These are phyloP conservation scores for Plantago ovata DNA, from an alignment of 257 asterid genomes.

Conservation along the genomic window DNA sequence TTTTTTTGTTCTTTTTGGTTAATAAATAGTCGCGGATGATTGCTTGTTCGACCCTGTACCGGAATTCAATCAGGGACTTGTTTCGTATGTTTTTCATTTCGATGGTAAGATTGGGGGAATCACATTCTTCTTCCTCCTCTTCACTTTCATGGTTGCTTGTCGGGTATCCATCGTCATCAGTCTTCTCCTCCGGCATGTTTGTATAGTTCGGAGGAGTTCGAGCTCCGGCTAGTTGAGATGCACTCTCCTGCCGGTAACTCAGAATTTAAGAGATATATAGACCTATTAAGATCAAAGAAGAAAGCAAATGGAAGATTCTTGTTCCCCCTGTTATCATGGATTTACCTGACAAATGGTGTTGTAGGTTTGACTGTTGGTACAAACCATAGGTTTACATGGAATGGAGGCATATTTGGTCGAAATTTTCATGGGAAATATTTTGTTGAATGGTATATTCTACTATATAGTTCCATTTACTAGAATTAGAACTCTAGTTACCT, in stretches of 20 bases:
- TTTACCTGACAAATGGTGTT: conserved; percentile 14
- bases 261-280: conserved; percentile 1
- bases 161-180: conserved; percentile 2
- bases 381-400: conserved; percentile 20
- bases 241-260: conserved; percentile 21
- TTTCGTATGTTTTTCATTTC: conserved; percentile 24
- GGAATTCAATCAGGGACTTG: conserved; percentile 46
- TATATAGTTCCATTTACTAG: too few species aligned
- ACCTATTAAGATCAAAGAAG: conserved; percentile 13
- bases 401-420: conserved; percentile 15
- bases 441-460: background rate
- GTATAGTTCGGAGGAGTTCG: conserved; percentile 7
- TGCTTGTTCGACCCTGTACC: conserved; percentile 60
- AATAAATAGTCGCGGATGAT: conserved; percentile 40
- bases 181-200: conserved; percentile 32
- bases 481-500: too few species aligned
- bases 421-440: conserved; percentile 9
- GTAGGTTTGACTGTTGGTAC: conserved; percentile 8
- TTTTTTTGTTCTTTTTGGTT: conserved; percentile 20
- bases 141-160: conserved; percentile 22
- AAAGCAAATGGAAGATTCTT: background rate
- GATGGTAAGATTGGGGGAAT: background rate
- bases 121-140: conserved; percentile 25
- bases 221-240: conserved; percentile 36
- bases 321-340: background rate